Percentiles rank a stretch among this genome's conserved stretches.
Conservation (phyloP, 148 eudicot genomes). For the Fagopyrum esculentum region DNA sequence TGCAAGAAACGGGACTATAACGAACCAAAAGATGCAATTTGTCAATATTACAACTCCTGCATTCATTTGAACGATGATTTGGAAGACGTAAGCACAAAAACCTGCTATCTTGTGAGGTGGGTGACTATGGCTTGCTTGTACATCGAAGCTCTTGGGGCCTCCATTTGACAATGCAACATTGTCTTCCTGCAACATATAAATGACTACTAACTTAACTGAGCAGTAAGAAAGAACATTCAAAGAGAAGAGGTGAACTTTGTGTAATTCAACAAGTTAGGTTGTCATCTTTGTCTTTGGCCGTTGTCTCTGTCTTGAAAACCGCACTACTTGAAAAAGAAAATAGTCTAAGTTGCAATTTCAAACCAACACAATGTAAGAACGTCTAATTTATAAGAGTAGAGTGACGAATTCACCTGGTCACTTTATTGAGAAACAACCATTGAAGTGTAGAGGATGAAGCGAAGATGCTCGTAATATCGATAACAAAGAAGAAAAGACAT, state of each 20-base stretch:
- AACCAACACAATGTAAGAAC: not conserved
- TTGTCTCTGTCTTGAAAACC: no score
- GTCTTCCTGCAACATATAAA: conserved; percentile 35
- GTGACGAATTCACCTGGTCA: conserved; percentile 5
- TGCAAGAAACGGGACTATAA: conserved; percentile 64
- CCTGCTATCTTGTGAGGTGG: conserved; percentile 46
- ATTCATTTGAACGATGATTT: conserved; percentile 76
- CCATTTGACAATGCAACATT: conserved; percentile 6
- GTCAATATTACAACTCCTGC: conserved; percentile 94
- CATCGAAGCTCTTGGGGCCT: conserved; percentile 18
- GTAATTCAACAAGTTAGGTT: no score
- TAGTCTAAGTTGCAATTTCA: not conserved
- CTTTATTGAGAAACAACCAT: conserved; percentile 10
- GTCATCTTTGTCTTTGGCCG: no score
- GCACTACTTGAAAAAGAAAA: not conserved
- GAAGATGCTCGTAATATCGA: not conserved
- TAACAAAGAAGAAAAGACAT: not conserved
- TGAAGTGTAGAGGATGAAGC: not conserved
- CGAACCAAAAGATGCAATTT: conserved; percentile 77
- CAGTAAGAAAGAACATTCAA: no score
- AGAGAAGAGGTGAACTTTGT: no score
- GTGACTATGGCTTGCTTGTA: conserved; percentile 18
- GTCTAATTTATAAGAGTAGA: not conserved
- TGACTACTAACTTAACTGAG: no score
- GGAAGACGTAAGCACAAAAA: conserved; percentile 67